These are phyloP conservation scores for Elsinoe batatas DNA, from an alignment of 2,329 filamentous ascomycete genomes.

Conservation along the genomic window DNA sequence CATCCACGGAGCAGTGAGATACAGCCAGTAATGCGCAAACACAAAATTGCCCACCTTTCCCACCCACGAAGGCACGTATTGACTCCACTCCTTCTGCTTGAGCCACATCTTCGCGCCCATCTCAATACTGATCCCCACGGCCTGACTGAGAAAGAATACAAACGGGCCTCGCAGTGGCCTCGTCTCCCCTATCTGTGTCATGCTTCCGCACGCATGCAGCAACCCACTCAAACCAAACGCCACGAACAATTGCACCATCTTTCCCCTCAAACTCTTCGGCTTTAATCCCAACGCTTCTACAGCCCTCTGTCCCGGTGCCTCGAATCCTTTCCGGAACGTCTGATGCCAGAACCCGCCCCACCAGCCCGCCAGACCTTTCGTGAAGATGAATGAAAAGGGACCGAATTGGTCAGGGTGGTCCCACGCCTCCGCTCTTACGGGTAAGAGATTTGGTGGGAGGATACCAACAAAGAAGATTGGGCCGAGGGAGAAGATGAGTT, in stretches of 20 bases:
- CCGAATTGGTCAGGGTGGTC: conserved; percentile 53
- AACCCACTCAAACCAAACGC: conserved; percentile 59
- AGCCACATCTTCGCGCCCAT: conserved; percentile 31
- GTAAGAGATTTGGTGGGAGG: conserved; percentile 49
- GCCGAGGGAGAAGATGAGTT: conserved; percentile 49
- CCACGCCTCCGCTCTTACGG: conserved; percentile 51
- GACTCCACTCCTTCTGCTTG: conserved; percentile 24
- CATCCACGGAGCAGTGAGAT: conserved; percentile 54
- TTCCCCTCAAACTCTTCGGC: conserved; percentile 28
- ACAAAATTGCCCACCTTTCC: conserved; percentile 49
- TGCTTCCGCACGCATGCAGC: conserved; percentile 62
- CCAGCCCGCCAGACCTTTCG: conserved; percentile 65
- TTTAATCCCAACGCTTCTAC: conserved; percentile 24
- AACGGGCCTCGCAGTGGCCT: conserved; percentile 44
- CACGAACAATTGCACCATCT: conserved; percentile 34
- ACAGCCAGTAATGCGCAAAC: conserved; percentile 58
- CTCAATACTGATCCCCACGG: conserved; percentile 56
- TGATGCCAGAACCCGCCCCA: conserved; percentile 93
- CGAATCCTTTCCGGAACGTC: conserved; percentile 66
- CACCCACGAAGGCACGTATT: conserved; percentile 36
- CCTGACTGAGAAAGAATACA: conserved; percentile 64
- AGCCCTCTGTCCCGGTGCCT: conserved; percentile 47
- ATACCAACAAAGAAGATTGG: conserved; percentile 52
- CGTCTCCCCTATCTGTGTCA: conserved; percentile 54
- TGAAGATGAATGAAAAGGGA: conserved; percentile 43